These are phyloP conservation scores for Colletotrichum limetticola DNA, from an alignment of 2,329 filamentous ascomycete genomes.

Conservation along the genomic window DNA sequence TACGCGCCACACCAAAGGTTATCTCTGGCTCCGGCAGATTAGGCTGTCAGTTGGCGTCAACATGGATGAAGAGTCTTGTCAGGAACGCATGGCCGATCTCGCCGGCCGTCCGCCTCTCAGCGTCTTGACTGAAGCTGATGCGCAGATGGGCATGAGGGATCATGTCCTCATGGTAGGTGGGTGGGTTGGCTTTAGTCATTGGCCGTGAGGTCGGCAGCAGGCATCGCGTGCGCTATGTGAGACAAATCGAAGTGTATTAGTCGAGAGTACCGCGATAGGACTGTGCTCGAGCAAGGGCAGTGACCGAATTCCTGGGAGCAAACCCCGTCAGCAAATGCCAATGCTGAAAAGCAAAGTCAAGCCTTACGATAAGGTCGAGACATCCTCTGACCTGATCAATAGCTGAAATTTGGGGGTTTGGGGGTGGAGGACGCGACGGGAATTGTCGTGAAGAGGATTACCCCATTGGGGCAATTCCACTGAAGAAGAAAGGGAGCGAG, in stretches of 20 bases:
- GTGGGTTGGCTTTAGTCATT: neutral
- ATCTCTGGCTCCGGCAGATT: conserved; percentile 4
- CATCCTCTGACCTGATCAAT: neutral
- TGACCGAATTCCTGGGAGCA: neutral
- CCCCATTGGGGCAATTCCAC: conserved; percentile 23
- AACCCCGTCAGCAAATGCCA: neutral
- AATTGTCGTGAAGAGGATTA: conserved; percentile 29
- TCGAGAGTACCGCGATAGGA: too few species aligned
- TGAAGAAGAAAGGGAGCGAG: conserved; percentile 8
- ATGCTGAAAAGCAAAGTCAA: neutral
- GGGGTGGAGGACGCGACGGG: conserved; percentile 4
- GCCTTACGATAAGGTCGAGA: conserved; percentile 27
- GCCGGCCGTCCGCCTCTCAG: conserved; percentile 11
- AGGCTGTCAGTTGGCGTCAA: neutral
- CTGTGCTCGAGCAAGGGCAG: too few species aligned
- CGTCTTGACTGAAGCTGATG: neutral
- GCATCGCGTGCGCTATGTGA: neutral
- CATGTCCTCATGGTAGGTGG: neutral
- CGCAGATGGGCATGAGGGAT: conserved; percentile 16
- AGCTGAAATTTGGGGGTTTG: neutral
- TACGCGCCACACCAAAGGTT: conserved; percentile 4
- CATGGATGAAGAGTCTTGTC: conserved; percentile 17
- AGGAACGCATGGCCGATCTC: conserved; percentile 19
- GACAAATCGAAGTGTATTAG: neutral
- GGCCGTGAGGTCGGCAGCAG: neutral